Evolutionary conservation across 1,284 basidiomycete genomes (phyloP), one percentile per base, ranked within the genome.

Genomic region (Takashimella koratensis): DNA sequence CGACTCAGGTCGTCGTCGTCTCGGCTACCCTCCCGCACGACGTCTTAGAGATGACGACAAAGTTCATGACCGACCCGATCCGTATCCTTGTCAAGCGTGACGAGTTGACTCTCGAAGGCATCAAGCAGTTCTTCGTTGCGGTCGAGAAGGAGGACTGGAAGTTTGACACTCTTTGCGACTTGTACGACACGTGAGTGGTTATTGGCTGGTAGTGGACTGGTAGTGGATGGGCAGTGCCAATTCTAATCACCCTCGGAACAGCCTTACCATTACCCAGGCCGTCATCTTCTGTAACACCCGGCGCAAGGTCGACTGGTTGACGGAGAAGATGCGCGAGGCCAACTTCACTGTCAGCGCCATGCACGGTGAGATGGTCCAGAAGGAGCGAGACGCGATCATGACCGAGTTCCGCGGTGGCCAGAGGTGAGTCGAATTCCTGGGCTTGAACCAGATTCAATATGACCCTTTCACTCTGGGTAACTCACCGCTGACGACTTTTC

Each of bases 71-170:
- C 47, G 95, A 99, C 74, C 76, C 76, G 6, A 90, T 98, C 66
- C 88, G 95, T 51, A 98, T 99, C 70, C 86, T 98, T 59, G 96
- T 98, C 76, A 98, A 98, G 81, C 93, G 95, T 86, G 96, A 99
- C 75, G 96, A 99, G 78, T 83, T 99, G 81, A 98, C 96, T 46
- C 82, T 99, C 52, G 96, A 99, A 76, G 95, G 96, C 22, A 99
- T 99, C 81, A 98, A 98, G 76, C 96, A 99, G 74, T 99, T 99
- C 82, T 98, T 97, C 78, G 93, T 99, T 43, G 95, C 95, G 24
- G 95, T 98, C 53, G 96, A 99, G 79, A 98, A 98, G 80, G 96
- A 98, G 77, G 96, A 99, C 70, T 98, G 95, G 95, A 99, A 99
- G 76, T 95, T 98, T 68, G 96, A 98, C 78, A 98, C 95, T 0